phyloP scores from a whole-genome alignment of 768 basidiomycete genomes.

The Boletus patriciae region DNA sequence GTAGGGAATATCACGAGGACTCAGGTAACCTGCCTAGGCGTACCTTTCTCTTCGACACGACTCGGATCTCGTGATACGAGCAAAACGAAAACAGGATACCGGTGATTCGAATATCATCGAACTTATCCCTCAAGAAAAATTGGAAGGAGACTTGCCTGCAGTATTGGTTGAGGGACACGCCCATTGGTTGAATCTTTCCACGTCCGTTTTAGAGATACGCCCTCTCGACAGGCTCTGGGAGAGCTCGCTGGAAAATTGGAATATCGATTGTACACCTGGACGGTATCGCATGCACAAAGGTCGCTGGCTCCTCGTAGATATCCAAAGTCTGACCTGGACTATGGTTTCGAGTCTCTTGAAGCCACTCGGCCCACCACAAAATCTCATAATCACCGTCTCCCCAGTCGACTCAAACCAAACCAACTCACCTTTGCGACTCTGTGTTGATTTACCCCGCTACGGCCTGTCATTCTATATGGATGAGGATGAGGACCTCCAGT shows the following conservation, averaged over 20 bases:
- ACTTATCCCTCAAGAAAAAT: slow-evolving; percentile 24
- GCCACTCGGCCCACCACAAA: slow-evolving; percentile 24
- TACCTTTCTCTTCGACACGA: slow-evolving; percentile 19
- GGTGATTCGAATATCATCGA: slow-evolving; percentile 8
- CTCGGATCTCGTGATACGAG: slow-evolving; percentile 20
- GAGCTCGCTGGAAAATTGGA: slow-evolving; percentile 28
- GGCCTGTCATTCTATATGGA: slow-evolving; percentile 42
- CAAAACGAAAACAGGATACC: background rate
- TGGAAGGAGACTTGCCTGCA: slow-evolving; percentile 27
- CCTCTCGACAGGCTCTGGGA: slow-evolving; percentile 28
- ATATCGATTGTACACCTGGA: slow-evolving; percentile 11
- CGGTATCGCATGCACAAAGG: slow-evolving; percentile 9
- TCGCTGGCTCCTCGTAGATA: slow-evolving; percentile 21
- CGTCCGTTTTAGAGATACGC: slow-evolving; percentile 26
- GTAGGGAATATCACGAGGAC: background rate
- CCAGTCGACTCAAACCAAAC: background rate
- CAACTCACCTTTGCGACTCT: slow-evolving; percentile 14
- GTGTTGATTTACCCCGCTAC: slow-evolving; percentile 40
- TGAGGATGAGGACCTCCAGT: slow-evolving; percentile 36
- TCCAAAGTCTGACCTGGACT: slow-evolving; percentile 25
- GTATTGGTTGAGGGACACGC: slow-evolving; percentile 22
- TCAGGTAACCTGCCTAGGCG: slow-evolving; percentile 11
- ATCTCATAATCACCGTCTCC: slow-evolving; percentile 22
- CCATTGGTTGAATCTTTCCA: slow-evolving; percentile 35
- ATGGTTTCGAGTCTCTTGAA: slow-evolving; percentile 27